Evolutionary conservation across 192 early-diverging fungal species (phyloP), one percentile per base, ranked within the genome.

Genomic region (Gigaspora rosea): DNA sequence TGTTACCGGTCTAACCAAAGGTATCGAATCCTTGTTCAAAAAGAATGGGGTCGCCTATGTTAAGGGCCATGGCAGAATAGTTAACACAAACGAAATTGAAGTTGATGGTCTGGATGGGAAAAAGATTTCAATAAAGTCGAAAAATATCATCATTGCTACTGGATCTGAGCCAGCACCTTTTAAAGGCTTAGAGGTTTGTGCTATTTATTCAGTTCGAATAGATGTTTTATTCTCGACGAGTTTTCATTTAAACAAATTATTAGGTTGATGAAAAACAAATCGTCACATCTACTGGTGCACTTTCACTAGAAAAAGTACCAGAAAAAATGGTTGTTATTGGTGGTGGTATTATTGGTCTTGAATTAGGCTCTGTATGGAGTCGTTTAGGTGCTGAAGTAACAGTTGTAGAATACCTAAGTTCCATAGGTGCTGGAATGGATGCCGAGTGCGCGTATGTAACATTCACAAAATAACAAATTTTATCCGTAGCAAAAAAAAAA

Each of bases 311-410:
- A 79, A 90, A 95, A 81, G 94, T 99, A 35, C 97, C 97, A 56
- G 92, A 98, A 88, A 97, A 96, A 88, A 94, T 99, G 94, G 90
- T 97, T 65, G 96, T 99, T 71, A 98, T 99, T 81, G 97, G 97
- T 78, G 97, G 94, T 72, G 97, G 97, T 87, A 96, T 99, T 79
- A 99, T 99, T 86, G 97, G 97, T 77, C 92, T 99, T 54, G 97
- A 99, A 86, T 88, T 99, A 64, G 97, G 97, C 50, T 99, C 97
- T 11, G 97, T 99, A 68, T 99, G 97, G 97, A 87, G 88, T 79
- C 93, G 97, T 68, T 87, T 99, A 66, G 97, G 97, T 71, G 86
- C 96, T 33, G 92, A 99, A 79, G 94, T 95, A 56, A 97, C 96
- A 47, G 94, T 96, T 56, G 95, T 99, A 71, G 97, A 99, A 84